Evolutionary conservation across 2,329 filamentous ascomycete genomes (phyloP).

Genomic region (Arthrobotrys megalospora): DNA sequence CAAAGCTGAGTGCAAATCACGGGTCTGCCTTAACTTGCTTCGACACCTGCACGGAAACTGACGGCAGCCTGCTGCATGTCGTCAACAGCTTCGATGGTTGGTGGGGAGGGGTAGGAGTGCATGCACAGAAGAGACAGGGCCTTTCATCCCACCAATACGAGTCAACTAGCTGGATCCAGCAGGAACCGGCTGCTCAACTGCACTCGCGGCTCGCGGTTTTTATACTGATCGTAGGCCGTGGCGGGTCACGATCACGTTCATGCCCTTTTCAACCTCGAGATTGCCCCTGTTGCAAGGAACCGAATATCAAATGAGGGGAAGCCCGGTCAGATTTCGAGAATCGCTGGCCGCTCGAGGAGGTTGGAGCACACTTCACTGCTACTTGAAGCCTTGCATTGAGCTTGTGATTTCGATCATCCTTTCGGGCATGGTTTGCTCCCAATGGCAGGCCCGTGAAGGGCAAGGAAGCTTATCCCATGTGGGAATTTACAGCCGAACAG

Average conservation of each 20-base stretch:
- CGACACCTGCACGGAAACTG: conserved; percentile 22
- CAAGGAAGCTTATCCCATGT: conserved; percentile 34
- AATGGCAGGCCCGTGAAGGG: conserved; percentile 24
- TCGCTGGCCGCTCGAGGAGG: conserved; percentile 8
- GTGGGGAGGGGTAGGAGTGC: conserved; percentile 6
- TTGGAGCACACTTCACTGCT: conserved; percentile 9
- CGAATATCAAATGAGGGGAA: conserved; percentile 48
- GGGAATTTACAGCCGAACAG: conserved; percentile 44
- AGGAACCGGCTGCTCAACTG: conserved; percentile 36
- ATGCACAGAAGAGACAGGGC: conserved; percentile 18
- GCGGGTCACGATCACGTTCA: conserved; percentile 39
- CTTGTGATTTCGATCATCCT: conserved; percentile 54
- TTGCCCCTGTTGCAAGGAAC: conserved; percentile 23
- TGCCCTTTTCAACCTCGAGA: neutral
- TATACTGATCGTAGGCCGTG: conserved; percentile 26
- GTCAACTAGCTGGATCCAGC: conserved; percentile 38
- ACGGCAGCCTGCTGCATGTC: conserved; percentile 27
- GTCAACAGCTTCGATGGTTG: conserved; percentile 20
- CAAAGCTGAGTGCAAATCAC: conserved; percentile 10
- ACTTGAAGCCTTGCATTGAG: conserved; percentile 23
- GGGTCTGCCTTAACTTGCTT: conserved; percentile 31
- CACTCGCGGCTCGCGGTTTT: neutral
- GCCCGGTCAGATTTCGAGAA: conserved; percentile 14
- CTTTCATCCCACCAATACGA: conserved; percentile 47
- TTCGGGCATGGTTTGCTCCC: conserved; percentile 21